phyloP scores from a whole-genome alignment of 306 rosid genomes.

The Quercus parvula region DNA sequence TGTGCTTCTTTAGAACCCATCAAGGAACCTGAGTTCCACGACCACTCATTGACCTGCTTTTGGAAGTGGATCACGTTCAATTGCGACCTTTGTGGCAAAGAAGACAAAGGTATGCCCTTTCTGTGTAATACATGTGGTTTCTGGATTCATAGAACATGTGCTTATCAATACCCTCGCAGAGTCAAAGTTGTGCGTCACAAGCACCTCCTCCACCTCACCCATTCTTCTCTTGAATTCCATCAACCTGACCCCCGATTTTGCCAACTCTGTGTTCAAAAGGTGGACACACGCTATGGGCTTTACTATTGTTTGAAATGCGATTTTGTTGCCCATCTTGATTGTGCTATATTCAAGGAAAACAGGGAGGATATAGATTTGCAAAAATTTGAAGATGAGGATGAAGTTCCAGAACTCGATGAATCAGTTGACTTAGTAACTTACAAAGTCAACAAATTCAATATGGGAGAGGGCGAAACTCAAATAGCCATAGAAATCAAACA shows the following conservation, averaged over 20 bases:
- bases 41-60: neutral
- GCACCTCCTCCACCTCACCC: neutral
- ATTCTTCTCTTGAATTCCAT: neutral
- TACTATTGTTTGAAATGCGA: neutral
- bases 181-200: neutral
- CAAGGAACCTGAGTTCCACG: too few relatives aligned
- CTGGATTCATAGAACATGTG: rapidly evolving
- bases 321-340: neutral
- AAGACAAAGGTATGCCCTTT: rapidly evolving
- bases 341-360: neutral
- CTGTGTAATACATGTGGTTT: rapidly evolving
- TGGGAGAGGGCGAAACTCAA: neutral
- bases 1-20: too few relatives aligned
- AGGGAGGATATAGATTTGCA: neutral
- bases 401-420: neutral
- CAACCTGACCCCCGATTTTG: neutral
- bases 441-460: neutral
- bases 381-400: neutral
- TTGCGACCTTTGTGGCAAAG: neutral
- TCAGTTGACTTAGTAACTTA: neutral
- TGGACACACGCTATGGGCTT: neutral
- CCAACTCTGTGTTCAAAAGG: neutral
- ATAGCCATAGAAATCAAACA: neutral
- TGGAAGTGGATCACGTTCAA: neutral
- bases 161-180: rapidly evolving